Evolutionary conservation across 2,329 filamentous ascomycete species (phyloP).

Genomic region (Diatrype stigma): DNA sequence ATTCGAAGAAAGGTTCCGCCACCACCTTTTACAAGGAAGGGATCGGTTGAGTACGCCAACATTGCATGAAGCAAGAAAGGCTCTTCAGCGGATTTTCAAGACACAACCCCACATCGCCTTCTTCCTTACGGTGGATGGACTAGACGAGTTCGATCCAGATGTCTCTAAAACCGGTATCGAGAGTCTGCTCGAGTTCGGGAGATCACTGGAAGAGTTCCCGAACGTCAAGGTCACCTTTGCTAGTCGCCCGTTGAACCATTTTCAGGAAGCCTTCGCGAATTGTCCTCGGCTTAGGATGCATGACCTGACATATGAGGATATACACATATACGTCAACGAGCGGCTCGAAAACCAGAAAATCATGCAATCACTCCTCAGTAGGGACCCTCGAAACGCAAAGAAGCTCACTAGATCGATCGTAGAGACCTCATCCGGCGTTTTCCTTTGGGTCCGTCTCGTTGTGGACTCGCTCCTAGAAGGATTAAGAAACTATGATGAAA

Average conservation of each 20-base stretch:
- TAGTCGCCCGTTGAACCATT: constrained; percentile 14
- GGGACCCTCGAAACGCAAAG: constrained; percentile 1
- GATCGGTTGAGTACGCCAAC: not conserved
- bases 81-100: constrained; percentile 7
- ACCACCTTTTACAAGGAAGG: not conserved
- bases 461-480: constrained; percentile 13
- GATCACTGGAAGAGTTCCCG: constrained; percentile 1
- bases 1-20: constrained; percentile 5
- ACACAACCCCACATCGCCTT: constrained; percentile 7
- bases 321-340: constrained; percentile 10
- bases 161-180: constrained; percentile 10
- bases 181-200: constrained; percentile 12
- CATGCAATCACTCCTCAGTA: constrained; percentile 8
- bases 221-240: constrained; percentile 18
- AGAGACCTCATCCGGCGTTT: constrained; percentile 13
- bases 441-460: constrained; percentile 18
- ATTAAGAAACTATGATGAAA: constrained; percentile 13
- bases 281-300: constrained; percentile 12
- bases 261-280: constrained; percentile 9
- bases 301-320: constrained; percentile 15
- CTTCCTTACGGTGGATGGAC: constrained; percentile 18
- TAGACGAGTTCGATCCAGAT: constrained; percentile 20
- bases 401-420: constrained; percentile 9
- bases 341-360: constrained; percentile 7
- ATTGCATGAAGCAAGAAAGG: constrained; percentile 10